These are phyloP conservation scores for Phialocephala sp. DNA, from an alignment of 2,329 filamentous ascomycete genomes.

Conservation along the genomic window DNA sequence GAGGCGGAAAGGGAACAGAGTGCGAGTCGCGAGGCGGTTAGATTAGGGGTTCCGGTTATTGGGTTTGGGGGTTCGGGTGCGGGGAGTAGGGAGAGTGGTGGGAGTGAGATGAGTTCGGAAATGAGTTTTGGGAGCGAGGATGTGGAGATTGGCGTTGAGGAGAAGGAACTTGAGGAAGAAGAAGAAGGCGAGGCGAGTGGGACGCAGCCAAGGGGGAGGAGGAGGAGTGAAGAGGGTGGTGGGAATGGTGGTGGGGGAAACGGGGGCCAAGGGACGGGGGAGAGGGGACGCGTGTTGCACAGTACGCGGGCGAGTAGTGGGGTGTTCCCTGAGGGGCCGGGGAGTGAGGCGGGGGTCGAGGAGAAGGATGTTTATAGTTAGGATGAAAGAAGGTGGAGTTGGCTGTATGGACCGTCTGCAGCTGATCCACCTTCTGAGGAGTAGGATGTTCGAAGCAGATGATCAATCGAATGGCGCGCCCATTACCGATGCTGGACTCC, in stretches of 20 bases:
- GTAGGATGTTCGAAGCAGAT: background rate
- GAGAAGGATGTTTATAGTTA: constrained; percentile 18
- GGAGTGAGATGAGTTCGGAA: constrained; percentile 5
- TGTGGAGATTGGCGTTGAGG: background rate
- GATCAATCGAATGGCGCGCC: background rate
- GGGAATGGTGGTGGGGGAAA: background rate
- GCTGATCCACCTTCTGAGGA: background rate
- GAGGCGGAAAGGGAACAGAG: background rate
- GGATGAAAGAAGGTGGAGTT: background rate
- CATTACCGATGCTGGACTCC: no score
- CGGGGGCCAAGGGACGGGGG: background rate
- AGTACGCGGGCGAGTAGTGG: constrained; percentile 19
- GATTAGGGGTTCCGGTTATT: background rate
- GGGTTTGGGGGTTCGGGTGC: background rate
- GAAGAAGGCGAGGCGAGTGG: background rate
- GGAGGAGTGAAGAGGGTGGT: background rate
- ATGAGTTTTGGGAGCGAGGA: background rate
- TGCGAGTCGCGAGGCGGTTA: background rate
- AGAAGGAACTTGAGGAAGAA: background rate
- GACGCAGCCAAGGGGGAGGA: no score
- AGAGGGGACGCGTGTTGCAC: background rate
- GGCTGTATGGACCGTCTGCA: background rate
- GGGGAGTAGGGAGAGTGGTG: background rate
- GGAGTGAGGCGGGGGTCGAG: background rate
- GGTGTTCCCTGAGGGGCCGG: constrained; percentile 8